Base-by-base conservation (phyloP, 768 basidiomycete species). In the Collybia mongolica region DNA sequence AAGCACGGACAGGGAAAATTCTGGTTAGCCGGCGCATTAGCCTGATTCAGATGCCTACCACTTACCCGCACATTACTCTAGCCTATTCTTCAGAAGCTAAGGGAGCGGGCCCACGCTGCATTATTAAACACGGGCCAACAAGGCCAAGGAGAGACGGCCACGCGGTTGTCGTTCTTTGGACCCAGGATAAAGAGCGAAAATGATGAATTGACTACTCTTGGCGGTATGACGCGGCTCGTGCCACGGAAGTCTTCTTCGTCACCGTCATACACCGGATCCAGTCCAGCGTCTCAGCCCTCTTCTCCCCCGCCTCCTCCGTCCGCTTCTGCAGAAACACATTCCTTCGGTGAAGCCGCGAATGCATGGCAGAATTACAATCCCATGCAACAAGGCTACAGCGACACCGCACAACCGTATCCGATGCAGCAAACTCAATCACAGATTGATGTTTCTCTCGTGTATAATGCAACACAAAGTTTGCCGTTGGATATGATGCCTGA, bases 141-240 rank as follows among this genome's bases (percentile, higher is more conserved):
- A 28, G 32, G 32, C 32, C 44, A 51, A 35, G 54, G 44, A 29
- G 63, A 60, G 39, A 55, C 52, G 7, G 54, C 63, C 11, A 58
- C 67, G 11, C 69, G 71, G 32, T 60, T 69, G 1, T 62, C 72
- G 3, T 71, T 66, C 50, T 68, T 67, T 56, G 63, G 68, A 43
- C 64, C 75, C 5, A 72, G 64, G 15, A 66, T 82, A 52, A 84
- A 86, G 61, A 75, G 72, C 47, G 85, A 86, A 57, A 75, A 73
- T 20, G 84, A 85, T 35, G 84, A 83, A 49, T 60, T 86, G 35
- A 76, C 80, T 5, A 78, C 77, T 1, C 73, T 86, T 9, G 80
- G 82, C 19, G 84, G 86, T 2, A 79, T 79, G 68, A 85, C 83
- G 7, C 75, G 84, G 18, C 73, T 86, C 2, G 79, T 88, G 0